A percentile compares a stretch with the other conserved stretches of the same genome.
These are phyloP conservation scores for Xerocomus brunneocitrinus DNA, from an alignment of 768 basidiomycete species.

Conservation along the genomic window DNA sequence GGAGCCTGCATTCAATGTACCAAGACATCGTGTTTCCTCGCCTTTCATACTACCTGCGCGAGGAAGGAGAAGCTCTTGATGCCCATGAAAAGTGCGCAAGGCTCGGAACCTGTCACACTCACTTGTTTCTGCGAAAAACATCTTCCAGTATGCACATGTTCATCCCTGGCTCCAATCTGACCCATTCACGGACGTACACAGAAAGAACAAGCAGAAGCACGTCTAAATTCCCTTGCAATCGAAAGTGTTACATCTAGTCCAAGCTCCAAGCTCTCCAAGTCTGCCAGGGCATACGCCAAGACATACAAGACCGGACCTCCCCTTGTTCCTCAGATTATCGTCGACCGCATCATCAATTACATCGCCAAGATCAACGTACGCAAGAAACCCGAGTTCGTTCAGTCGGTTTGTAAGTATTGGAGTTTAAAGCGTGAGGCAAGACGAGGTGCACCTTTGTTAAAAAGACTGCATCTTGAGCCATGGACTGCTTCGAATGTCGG, in stretches of 20 bases:
- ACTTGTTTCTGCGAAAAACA: constrained; percentile 88
- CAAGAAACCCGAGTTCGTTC: constrained; percentile 74
- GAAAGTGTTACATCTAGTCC: constrained; percentile 38
- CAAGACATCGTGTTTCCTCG: constrained; percentile 83
- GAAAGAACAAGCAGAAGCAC: constrained; percentile 67
- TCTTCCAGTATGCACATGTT: constrained; percentile 60
- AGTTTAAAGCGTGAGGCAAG: constrained; percentile 93
- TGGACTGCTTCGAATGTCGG: constrained; percentile 81
- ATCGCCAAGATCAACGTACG: constrained; percentile 62
- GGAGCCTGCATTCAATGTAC: constrained; percentile 97
- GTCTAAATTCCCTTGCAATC: constrained; percentile 50
- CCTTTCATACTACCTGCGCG: constrained; percentile 94
- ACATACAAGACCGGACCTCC: constrained; percentile 91
- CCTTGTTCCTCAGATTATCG: constrained; percentile 80
- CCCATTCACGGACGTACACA: constrained; percentile 22
- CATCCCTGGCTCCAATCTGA: neutral
- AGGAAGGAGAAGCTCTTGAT: constrained; percentile 78
- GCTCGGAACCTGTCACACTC: constrained; percentile 66
- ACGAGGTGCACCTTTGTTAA: constrained; percentile 88
- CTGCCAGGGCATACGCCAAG: constrained; percentile 87
- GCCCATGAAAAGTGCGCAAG: constrained; percentile 82
- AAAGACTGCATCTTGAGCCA: constrained; percentile 91
- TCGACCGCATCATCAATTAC: constrained; percentile 75
- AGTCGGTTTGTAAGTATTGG: constrained; percentile 87
- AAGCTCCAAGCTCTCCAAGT: constrained; percentile 55